These are phyloP conservation scores for Aegilops speltoides DNA, from an alignment of 176 grass and related monocot species.

Conservation along the genomic window DNA sequence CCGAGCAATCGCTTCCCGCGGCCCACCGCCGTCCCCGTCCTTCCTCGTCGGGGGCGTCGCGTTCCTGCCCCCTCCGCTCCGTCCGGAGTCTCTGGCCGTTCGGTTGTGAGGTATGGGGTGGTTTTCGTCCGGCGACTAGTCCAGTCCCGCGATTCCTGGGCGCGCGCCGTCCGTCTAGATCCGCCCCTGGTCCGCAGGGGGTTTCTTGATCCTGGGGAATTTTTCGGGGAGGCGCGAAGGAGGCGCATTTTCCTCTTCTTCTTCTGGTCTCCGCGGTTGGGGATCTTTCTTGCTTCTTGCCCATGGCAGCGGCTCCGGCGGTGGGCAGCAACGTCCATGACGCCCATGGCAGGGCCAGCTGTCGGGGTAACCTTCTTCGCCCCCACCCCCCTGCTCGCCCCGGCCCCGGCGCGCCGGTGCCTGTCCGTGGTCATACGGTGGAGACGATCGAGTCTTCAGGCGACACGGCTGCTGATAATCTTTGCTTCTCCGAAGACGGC, in stretches of 20 bases:
- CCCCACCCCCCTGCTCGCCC: background rate
- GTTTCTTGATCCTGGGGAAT: conserved; percentile 5
- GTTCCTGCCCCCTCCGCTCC: background rate
- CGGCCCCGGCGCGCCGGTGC: background rate
- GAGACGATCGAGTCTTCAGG: background rate
- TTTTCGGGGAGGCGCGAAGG: background rate
- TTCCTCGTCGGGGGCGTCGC: background rate
- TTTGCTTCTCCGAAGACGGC: background rate
- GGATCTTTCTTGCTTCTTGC: background rate
- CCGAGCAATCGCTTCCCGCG: background rate
- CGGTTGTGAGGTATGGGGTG: background rate
- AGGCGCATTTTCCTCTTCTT: background rate
- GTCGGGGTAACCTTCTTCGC: background rate
- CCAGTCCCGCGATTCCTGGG: background rate
- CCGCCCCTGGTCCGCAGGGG: background rate
- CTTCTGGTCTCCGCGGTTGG: background rate
- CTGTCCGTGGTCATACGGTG: background rate
- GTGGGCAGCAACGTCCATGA: background rate
- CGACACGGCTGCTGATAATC: background rate
- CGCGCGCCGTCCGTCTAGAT: background rate
- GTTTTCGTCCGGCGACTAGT: background rate
- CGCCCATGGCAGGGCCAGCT: background rate
- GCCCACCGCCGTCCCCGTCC: background rate
- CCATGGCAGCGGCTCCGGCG: conserved; percentile 14
- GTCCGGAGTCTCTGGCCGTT: background rate